Evolutionary conservation across 2,329 filamentous ascomycete species (phyloP).

Genomic region (Pleochaeta shiraiana): DNA sequence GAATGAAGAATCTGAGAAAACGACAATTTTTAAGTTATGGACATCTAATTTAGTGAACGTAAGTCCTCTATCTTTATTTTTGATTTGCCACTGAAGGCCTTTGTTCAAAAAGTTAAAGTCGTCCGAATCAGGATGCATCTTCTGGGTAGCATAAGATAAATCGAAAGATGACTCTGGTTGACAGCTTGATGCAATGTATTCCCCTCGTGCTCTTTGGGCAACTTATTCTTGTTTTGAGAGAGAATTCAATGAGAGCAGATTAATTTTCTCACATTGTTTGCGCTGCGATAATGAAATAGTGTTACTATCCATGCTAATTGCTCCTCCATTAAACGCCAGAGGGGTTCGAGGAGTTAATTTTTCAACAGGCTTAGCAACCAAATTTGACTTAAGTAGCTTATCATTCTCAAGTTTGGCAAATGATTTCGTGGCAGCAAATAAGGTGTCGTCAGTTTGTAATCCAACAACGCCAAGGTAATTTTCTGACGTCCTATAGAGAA

Average conservation of each 20-base stretch:
- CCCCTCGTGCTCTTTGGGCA: not conserved
- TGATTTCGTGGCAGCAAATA: not conserved
- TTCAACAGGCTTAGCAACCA: not conserved
- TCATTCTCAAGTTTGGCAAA: not conserved
- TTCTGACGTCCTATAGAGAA: no score
- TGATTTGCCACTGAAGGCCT: not conserved
- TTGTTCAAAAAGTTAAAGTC: no score
- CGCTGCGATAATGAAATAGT: not conserved
- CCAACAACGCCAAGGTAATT: slow-evolving; percentile 5
- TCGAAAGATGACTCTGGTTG: not conserved
- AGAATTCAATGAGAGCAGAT: not conserved
- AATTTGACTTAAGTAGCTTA: not conserved
- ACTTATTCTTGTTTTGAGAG: not conserved
- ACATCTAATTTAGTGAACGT: not conserved
- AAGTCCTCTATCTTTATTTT: not conserved
- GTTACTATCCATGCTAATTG: no score
- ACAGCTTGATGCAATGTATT: not conserved
- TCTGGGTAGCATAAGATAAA: not conserved
- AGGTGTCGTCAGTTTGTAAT: slow-evolving; percentile 5
- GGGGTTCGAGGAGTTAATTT: not conserved
- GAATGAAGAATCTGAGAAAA: not conserved
- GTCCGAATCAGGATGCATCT: not conserved
- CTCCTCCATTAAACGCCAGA: slow-evolving; percentile 4
- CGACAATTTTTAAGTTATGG: not conserved
- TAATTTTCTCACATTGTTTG: not conserved